Conservation (phyloP, 2,329 filamentous ascomycete genomes). For the Hypoxylon sp. region DNA sequence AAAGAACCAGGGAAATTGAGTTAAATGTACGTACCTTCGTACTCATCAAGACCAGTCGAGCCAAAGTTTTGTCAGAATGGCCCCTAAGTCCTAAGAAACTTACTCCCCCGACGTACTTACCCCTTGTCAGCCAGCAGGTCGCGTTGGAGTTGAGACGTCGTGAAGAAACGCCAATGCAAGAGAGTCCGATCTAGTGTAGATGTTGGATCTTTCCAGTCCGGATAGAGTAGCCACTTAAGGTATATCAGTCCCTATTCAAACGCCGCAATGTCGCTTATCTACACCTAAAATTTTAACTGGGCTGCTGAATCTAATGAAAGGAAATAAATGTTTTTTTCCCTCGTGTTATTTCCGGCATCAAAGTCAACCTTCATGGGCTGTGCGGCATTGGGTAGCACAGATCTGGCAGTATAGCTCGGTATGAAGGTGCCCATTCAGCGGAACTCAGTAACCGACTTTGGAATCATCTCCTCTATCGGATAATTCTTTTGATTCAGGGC, state of each 20-base stretch:
- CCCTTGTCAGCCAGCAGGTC: conserved; percentile 14
- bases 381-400: neutral
- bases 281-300: conserved; percentile 16
- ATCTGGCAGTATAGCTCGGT: neutral
- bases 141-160: conserved; percentile 38
- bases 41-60: conserved; percentile 4
- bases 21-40: conserved; percentile 3
- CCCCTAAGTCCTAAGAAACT: neutral
- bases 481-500: conserved; percentile 3
- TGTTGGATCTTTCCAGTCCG: conserved; percentile 29
- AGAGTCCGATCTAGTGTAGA: conserved; percentile 37
- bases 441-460: conserved; percentile 4
- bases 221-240: conserved; percentile 15
- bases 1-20: conserved; percentile 3
- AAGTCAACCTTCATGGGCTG: conserved; percentile 2
- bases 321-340: conserved; percentile 3
- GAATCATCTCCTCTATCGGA: neutral
- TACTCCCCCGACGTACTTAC: neutral
- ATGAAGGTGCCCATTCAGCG: neutral
- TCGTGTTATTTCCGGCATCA: conserved; percentile 26
- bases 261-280: conserved; percentile 27
- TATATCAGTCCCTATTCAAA: conserved; percentile 1
- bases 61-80: conserved; percentile 17
- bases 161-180: conserved; percentile 32
- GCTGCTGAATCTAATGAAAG: conserved; percentile 3